phyloP scores from a whole-genome alignment of 768 basidiomycete species.

The Tricholoma sp. region DNA sequence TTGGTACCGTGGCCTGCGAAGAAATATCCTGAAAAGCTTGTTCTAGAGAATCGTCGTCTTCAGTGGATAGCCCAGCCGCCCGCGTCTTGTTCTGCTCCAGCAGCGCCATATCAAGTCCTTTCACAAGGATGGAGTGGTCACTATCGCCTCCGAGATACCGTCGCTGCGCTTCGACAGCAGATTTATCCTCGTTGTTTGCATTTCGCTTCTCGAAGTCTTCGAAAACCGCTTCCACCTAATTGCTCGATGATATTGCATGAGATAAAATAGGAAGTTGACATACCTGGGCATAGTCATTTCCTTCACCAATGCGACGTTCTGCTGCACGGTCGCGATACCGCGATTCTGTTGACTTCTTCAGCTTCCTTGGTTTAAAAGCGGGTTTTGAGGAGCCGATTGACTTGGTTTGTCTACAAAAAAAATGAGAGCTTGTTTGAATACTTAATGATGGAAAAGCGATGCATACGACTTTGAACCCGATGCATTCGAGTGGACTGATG shows the following conservation, averaged over 20 bases:
- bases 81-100: slow-evolving; percentile 81
- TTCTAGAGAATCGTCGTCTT: slow-evolving; percentile 81
- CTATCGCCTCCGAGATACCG: slow-evolving; percentile 81
- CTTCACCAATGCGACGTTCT: slow-evolving; percentile 62
- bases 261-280: slow-evolving; percentile 5
- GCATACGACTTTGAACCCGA: slow-evolving; percentile 26
- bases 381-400: slow-evolving; percentile 48
- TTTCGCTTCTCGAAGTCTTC: slow-evolving; percentile 74
- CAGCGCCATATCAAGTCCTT: slow-evolving; percentile 84
- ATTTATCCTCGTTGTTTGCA: slow-evolving; percentile 51
- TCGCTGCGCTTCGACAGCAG: slow-evolving; percentile 67
- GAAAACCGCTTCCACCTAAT: slow-evolving; percentile 70
- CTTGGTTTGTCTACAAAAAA: slow-evolving; percentile 34
- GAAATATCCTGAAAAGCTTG: slow-evolving; percentile 55
- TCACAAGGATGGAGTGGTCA: slow-evolving; percentile 81
- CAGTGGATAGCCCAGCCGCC: slow-evolving; percentile 39
- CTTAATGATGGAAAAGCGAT: not conserved
- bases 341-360: slow-evolving; percentile 51
- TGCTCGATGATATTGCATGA: slow-evolving; percentile 2
- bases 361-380: slow-evolving; percentile 76
- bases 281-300: slow-evolving; percentile 72
- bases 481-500: slow-evolving; percentile 27
- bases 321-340: slow-evolving; percentile 73
- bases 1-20: slow-evolving; percentile 23
- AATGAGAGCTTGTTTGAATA: not conserved